Base-by-base conservation (phyloP, 805 yeast genomes). In the Metschnikowia baotianmanensis region DNA sequence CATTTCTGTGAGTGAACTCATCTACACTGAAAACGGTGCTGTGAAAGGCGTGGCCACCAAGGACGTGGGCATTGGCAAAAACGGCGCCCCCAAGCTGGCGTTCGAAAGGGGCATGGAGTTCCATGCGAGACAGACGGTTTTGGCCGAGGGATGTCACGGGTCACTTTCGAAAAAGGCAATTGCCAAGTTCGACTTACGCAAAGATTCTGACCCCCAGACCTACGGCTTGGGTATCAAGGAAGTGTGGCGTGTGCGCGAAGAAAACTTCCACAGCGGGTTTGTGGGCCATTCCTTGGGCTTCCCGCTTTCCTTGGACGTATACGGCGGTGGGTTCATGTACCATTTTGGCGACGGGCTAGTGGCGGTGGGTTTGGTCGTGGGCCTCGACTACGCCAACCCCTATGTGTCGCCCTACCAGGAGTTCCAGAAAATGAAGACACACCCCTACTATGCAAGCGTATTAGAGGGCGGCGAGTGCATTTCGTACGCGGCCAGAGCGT, bases 91-190 rank as follows among this genome's bases (percentile, higher is more conserved):
- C 22, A 86, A 83, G 55, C 85, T 77, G 48, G 71, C 78, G n/a
- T 93, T 87, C 62, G 96, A 93, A 63, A 76, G 96, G 50, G 99
- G 99, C 19, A 86, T 93, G 96, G 98, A 88, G 63, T 93, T 93
- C 63, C 93, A 83, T 52, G 87, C 99, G 4, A 78, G 93, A 53
- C 72, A 83, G 45, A 90, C 97, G 0, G 84, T 93, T 13, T 73
- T 93, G 23, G 96, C 96, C 5, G 99, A 93, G 66, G 99, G 99
- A n/a, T 93, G 99, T 59, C 98, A 90, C 63, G 99, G 99, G 0
- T 89, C 96, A 1, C 69, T 93, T 39, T 73, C 90, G 10, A 91
- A 93, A 59, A 77, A 84, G 57, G 82, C 79, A 0, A 83, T 91
- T 38, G 67, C 74, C 39, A 78, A 82, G 53, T 91, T 66, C 63